phyloP scores from a whole-genome alignment of 1,284 basidiomycete genomes.

The Chondrostereum purpureum region DNA sequence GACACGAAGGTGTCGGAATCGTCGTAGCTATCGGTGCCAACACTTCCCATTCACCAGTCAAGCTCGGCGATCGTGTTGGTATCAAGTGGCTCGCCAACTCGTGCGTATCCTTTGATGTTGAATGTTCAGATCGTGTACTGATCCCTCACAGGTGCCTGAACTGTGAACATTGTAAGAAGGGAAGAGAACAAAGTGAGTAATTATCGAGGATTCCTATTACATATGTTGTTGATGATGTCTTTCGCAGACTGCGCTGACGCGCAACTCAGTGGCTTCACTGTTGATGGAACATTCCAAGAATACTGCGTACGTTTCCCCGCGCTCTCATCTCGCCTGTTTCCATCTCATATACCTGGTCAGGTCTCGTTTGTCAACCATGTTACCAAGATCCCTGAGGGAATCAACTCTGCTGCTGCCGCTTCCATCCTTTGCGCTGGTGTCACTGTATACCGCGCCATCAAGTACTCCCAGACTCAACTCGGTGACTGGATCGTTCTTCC shows the following conservation, averaged over 20 bases:
- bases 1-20: constrained; percentile 76
- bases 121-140: not conserved
- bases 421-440: constrained; percentile 81
- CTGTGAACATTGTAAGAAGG: constrained; percentile 73
- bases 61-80: constrained; percentile 78
- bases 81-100: constrained; percentile 81
- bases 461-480: constrained; percentile 61
- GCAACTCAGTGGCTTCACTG: constrained; percentile 65
- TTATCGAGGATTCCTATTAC: constrained; percentile 10
- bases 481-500: constrained; percentile 81
- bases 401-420: constrained; percentile 67
- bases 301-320: constrained; percentile 47
- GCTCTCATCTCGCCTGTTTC: not conserved
- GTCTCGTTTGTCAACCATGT: constrained; percentile 65
- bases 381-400: constrained; percentile 65
- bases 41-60: constrained; percentile 53
- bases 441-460: constrained; percentile 82
- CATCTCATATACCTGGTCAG: constrained; percentile 20
- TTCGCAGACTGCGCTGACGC: constrained; percentile 52
- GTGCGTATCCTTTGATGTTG: constrained; percentile 27
- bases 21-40: constrained; percentile 75
- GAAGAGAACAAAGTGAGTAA: constrained; percentile 60
- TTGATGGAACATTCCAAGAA: constrained; percentile 83
- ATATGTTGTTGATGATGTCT: not conserved
- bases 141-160: constrained; percentile 33